These are phyloP conservation scores for Fusarium mundagurra DNA, from an alignment of 2,329 filamentous ascomycete species.

Conservation along the genomic window DNA sequence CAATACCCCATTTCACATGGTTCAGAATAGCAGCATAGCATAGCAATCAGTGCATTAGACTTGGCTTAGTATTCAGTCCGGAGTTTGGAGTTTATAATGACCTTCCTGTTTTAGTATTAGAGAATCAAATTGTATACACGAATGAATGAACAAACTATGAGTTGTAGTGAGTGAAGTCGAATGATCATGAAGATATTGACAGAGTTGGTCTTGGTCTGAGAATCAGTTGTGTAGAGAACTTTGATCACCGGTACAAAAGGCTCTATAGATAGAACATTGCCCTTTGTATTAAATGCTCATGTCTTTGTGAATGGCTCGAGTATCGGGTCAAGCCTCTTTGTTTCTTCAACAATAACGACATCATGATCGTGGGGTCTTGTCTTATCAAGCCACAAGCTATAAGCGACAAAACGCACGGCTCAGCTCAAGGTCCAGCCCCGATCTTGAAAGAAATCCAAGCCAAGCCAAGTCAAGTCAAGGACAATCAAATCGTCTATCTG, in stretches of 20 bases:
- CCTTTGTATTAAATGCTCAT: not conserved
- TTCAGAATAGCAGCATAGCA: conserved; percentile 13
- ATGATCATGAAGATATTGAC: not conserved
- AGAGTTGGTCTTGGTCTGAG: not conserved
- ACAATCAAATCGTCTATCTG: not conserved
- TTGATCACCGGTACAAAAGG: not conserved
- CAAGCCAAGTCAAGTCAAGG: not conserved
- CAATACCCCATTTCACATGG: conserved; percentile 10
- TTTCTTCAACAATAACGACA: not conserved
- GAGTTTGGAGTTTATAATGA: not conserved
- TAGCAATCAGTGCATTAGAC: conserved; percentile 16
- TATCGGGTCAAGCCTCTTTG: not conserved
- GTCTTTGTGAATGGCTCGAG: not conserved
- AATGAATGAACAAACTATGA: not conserved
- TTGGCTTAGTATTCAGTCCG: conserved; percentile 1
- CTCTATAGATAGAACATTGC: not conserved
- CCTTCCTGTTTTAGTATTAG: conserved; percentile 5
- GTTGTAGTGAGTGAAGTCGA: not conserved
- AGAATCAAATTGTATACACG: not conserved
- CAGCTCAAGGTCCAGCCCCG: conserved; percentile 2
- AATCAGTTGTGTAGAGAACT: not conserved
- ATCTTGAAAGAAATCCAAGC: conserved; percentile 1
- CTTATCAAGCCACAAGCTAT: conserved; percentile 17
- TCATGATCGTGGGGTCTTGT: not conserved
- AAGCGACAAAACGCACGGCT: conserved; percentile 10